Evolutionary conservation across 2,329 filamentous ascomycete genomes (phyloP).

Genomic region (Aspergillus sp.): DNA sequence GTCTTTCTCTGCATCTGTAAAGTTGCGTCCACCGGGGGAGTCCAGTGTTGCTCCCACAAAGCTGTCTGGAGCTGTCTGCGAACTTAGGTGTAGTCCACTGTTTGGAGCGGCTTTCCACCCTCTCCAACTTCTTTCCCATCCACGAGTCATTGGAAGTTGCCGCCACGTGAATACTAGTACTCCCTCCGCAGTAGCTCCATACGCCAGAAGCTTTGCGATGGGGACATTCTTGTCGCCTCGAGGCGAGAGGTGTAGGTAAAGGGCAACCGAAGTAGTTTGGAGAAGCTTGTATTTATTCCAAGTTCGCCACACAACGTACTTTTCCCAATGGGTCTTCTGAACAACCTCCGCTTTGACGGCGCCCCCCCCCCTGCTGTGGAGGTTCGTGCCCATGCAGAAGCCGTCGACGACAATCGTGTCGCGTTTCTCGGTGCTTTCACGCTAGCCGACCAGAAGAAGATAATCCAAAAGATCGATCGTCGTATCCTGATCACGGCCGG

Average conservation of each 20-base stretch:
- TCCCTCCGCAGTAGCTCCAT: neutral
- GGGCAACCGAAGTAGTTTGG: neutral
- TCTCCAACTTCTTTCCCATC: neutral
- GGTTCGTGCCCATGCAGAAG: neutral
- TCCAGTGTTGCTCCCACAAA: neutral
- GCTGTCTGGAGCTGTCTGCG: neutral
- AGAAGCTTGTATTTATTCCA: neutral
- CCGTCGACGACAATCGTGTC: neutral
- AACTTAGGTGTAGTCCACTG: neutral
- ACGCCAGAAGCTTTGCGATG: neutral
- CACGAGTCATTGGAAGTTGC: neutral
- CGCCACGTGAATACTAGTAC: neutral
- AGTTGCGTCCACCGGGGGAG: neutral
- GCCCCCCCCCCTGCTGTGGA: neutral
- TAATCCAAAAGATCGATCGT: neutral
- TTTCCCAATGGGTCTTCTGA: neutral
- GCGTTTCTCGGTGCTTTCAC: neutral
- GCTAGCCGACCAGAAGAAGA: neutral
- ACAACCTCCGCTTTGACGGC: neutral
- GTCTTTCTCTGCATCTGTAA: neutral
- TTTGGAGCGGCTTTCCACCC: neutral
- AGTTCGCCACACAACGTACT: neutral
- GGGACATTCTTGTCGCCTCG: neutral
- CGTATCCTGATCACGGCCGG: neutral
- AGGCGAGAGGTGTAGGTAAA: neutral